phyloP scores from a whole-genome alignment of 2,329 filamentous ascomycete species.

The Colletotrichum musicola region DNA sequence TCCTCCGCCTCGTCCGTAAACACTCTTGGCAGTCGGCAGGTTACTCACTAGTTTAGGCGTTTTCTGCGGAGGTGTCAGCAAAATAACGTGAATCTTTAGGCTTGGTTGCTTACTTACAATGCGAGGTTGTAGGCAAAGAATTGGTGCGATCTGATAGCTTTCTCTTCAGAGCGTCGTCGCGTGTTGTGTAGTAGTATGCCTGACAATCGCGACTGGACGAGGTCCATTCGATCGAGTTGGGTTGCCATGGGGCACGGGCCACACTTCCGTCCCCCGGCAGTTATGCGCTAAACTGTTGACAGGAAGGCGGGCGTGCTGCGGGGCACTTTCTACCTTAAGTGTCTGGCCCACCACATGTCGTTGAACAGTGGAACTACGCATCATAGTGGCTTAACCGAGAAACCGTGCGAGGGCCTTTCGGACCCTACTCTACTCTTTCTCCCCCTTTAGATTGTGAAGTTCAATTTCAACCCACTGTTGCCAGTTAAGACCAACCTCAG shows the following conservation, averaged over 20 bases:
- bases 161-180: constrained; percentile 19
- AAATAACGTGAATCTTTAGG: neutral
- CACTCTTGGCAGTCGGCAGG: constrained; percentile 4
- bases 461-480: no score
- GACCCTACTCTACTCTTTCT: no score
- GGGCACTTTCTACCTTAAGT: neutral
- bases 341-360: no score
- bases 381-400: no score
- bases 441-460: no score
- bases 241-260: constrained; percentile 31
- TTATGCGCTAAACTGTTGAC: constrained; percentile 17
- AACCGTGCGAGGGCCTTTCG: no score
- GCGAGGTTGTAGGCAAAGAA: neutral
- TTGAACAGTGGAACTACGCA: no score
- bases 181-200: constrained; percentile 24
- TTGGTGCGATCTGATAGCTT: neutral
- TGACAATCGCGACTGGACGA: constrained; percentile 21
- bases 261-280: constrained; percentile 13
- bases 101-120: constrained; percentile 4
- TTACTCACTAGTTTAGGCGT: constrained; percentile 18
- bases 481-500: no score
- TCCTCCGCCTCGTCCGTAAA: constrained; percentile 3
- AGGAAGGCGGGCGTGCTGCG: constrained; percentile 12
- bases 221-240: constrained; percentile 32
- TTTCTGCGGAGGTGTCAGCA: constrained; percentile 2